Evolutionary conservation across 257 asterid species (phyloP).

Genomic region (Paulownia fortunei): DNA sequence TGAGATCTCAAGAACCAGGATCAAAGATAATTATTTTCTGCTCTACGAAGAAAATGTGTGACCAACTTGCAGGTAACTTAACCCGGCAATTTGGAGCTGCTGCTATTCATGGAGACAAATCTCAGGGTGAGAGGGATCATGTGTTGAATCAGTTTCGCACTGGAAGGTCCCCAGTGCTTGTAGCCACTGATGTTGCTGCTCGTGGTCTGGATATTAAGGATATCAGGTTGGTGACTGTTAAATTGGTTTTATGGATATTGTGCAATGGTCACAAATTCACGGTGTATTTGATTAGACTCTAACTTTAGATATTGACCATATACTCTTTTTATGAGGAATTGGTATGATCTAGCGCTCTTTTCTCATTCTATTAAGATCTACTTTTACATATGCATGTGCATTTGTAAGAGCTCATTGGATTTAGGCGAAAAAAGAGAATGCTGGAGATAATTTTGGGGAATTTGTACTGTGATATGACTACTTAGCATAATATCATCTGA

Average conservation of each 20-base stretch:
- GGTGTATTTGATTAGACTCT: not conserved
- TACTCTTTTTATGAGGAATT: conserved; percentile 2
- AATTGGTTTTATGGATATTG: not conserved
- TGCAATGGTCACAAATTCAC: not conserved
- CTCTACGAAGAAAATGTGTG: conserved; percentile 96
- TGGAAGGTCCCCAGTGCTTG: conserved; percentile 91
- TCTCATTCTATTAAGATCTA: not conserved
- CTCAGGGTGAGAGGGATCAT: conserved; percentile 93
- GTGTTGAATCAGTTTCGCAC: conserved; percentile 85
- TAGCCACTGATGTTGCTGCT: conserved; percentile 99
- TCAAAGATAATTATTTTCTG: conserved; percentile 94
- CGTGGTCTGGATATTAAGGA: conserved; percentile 98
- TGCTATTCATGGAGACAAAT: conserved; percentile 98
- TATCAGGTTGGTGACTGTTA: conserved; percentile 65
- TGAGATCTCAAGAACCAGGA: conserved; percentile 96
- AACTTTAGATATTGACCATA: not conserved
- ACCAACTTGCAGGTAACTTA: conserved; percentile 75
- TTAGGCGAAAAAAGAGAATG: not conserved
- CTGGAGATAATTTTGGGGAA: not conserved
- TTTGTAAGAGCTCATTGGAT: not conserved
- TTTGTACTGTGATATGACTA: not conserved
- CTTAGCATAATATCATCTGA: not conserved
- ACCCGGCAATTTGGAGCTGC: conserved; percentile 83
- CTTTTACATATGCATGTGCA: not conserved
- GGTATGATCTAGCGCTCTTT: not conserved